Evolutionary conservation across 2,329 filamentous ascomycete genomes (phyloP).

Genomic region (Phyllosticta paracitricarpa): DNA sequence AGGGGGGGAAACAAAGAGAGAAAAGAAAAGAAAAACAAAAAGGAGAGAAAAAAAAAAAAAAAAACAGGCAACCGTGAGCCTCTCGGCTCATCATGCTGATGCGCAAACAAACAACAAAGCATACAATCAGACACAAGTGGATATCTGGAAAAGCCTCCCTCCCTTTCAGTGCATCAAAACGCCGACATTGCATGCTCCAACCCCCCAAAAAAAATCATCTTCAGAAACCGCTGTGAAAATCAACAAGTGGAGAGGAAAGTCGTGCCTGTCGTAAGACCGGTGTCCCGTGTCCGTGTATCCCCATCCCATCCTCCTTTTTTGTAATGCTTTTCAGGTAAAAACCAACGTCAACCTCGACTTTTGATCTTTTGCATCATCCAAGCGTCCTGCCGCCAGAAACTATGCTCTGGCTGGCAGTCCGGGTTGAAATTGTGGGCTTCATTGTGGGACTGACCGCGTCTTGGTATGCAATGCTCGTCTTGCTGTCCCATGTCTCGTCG

Average conservation of each 20-base stretch:
- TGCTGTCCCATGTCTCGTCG: constrained; percentile 54
- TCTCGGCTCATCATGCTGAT: constrained; percentile 4
- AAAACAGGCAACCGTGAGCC: background rate
- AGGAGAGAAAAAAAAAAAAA: background rate
- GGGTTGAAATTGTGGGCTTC: constrained; percentile 18
- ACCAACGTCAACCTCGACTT: background rate
- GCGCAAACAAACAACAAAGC: constrained; percentile 6
- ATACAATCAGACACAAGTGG: constrained; percentile 5
- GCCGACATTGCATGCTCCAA: constrained; percentile 10
- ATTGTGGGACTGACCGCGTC: constrained; percentile 18
- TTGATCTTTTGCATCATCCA: constrained; percentile 17
- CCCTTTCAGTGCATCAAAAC: constrained; percentile 2
- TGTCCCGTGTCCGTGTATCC: background rate
- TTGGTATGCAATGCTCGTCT: constrained; percentile 9
- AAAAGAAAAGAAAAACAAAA: background rate
- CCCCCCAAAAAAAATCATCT: background rate
- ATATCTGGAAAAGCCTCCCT: constrained; percentile 9
- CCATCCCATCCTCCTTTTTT: background rate
- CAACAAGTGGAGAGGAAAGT: constrained; percentile 8
- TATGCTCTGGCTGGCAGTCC: constrained; percentile 30
- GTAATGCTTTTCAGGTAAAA: background rate
- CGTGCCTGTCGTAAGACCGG: constrained; percentile 8
- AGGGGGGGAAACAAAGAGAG: too few relatives aligned
- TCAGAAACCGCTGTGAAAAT: constrained; percentile 1
- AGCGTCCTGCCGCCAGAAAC: constrained; percentile 29